phyloP scores from a whole-genome alignment of 2,329 filamentous ascomycete species.

The Calonectria crousiana region DNA sequence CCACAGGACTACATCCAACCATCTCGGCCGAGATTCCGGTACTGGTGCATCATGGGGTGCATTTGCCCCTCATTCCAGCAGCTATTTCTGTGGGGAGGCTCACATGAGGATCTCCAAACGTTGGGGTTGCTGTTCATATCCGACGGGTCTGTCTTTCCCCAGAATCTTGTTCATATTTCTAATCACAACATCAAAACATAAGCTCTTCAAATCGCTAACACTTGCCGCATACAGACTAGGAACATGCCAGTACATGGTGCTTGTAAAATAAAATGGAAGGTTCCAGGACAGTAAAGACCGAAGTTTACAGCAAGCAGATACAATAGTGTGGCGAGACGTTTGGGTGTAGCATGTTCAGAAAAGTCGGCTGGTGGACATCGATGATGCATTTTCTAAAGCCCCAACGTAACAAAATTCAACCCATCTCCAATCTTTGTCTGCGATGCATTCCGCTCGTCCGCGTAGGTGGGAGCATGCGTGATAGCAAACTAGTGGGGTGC shows the following conservation, averaged over 20 bases:
- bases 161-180: background rate
- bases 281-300: background rate
- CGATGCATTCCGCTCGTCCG: background rate
- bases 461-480: background rate
- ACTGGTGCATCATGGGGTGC: background rate
- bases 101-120: background rate
- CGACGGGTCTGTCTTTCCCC: background rate
- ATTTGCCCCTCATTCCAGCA: background rate
- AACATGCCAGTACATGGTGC: background rate
- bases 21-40: background rate
- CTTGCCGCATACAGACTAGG: fast-evolving
- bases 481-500: background rate
- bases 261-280: background rate
- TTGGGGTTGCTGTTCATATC: background rate
- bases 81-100: background rate
- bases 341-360: no score
- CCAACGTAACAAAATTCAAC: background rate
- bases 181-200: background rate
- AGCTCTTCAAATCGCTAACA: background rate
- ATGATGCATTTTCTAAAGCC: background rate
- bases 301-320: background rate
- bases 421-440: background rate
- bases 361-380: no score
- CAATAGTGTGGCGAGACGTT: background rate
- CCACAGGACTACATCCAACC: background rate